Evolutionary conservation across 768 basidiomycete species (phyloP).

Genomic region (Auricularia cornea): DNA sequence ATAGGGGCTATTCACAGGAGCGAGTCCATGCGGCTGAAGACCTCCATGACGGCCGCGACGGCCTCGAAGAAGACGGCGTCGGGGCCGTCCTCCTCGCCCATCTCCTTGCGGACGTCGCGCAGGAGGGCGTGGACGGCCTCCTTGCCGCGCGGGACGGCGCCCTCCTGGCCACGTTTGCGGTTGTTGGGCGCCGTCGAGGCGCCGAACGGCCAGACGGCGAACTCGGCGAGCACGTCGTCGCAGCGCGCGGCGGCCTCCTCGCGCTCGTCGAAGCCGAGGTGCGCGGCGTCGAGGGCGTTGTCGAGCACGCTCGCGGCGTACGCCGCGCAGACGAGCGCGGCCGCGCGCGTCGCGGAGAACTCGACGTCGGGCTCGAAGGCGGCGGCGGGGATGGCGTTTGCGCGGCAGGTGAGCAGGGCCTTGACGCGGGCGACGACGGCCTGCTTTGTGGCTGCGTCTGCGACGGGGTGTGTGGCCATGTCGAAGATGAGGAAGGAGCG

Average conservation of each 20-base stretch:
- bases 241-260: slow-evolving; percentile 90
- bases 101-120: slow-evolving; percentile 65
- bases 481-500: slow-evolving; percentile 98
- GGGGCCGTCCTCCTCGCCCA: slow-evolving; percentile 58
- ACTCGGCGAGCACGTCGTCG: slow-evolving; percentile 91
- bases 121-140: slow-evolving; percentile 70
- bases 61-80: slow-evolving; percentile 66
- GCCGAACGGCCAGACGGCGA: slow-evolving; percentile 84
- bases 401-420: slow-evolving; percentile 72
- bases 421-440: slow-evolving; percentile 68
- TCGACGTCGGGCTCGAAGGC: slow-evolving; percentile 59
- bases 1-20: slow-evolving; percentile 53
- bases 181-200: background rate
- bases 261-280: slow-evolving; percentile 84
- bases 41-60: slow-evolving; percentile 86
- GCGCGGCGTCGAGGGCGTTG: slow-evolving; percentile 64
- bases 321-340: slow-evolving; percentile 81
- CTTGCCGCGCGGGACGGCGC: slow-evolving; percentile 28
- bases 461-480: slow-evolving; percentile 98
- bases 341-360: slow-evolving; percentile 65
- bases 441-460: slow-evolving; percentile 87
- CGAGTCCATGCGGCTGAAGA: slow-evolving; percentile 87
- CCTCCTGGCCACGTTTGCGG: background rate
- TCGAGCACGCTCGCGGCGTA: slow-evolving; percentile 95
- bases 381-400: slow-evolving; percentile 63